Percentiles rank a stretch among this genome's conserved stretches.
These are phyloP conservation scores for Capronia americana DNA, from an alignment of 2,329 filamentous ascomycete genomes.

Conservation along the genomic window DNA sequence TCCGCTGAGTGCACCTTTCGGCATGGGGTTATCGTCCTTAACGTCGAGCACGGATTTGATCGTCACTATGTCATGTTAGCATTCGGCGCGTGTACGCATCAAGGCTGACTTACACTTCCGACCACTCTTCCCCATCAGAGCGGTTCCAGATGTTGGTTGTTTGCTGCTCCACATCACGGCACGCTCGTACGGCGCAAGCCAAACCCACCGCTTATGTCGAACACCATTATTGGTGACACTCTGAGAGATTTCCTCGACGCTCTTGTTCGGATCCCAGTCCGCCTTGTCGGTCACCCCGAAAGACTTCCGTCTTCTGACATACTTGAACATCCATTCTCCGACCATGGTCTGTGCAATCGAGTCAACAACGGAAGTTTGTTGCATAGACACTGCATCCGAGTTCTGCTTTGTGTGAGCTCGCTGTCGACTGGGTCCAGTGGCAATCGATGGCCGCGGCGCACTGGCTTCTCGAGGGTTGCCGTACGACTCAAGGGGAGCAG, in stretches of 20 bases:
- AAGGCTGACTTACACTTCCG: conserved; percentile 77
- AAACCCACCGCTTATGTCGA: conserved; percentile 95
- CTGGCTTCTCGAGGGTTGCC: conserved; percentile 34
- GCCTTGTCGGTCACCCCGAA: conserved; percentile 76
- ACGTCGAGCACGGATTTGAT: conserved; percentile 98
- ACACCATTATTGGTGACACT: conserved; percentile 70
- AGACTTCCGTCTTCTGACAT: conserved; percentile 71
- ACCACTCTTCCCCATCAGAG: conserved; percentile 90
- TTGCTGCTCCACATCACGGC: conserved; percentile 98
- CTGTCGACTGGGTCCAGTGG: conserved; percentile 56
- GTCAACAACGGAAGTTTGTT: conserved; percentile 84
- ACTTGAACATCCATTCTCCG: conserved; percentile 70
- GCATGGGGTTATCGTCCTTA: conserved; percentile 86
- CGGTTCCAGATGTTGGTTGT: conserved; percentile 86
- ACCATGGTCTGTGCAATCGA: conserved; percentile 99
- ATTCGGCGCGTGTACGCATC: conserved; percentile 27
- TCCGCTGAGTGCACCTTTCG: conserved; percentile 64
- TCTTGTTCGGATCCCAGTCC: conserved; percentile 61
- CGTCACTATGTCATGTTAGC: conserved; percentile 66
- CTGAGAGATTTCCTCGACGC: conserved; percentile 71
- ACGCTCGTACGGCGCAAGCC: conserved; percentile 94
- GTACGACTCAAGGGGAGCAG: conserved; percentile 24
- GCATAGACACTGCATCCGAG: conserved; percentile 64
- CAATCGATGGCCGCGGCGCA: conserved; percentile 39
- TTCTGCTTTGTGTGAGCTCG: conserved; percentile 49